Evolutionary conservation across 352 stramenopile species (phyloP), one percentile per base, ranked within the genome.

Genomic region (Phytophthora fragariae): DNA sequence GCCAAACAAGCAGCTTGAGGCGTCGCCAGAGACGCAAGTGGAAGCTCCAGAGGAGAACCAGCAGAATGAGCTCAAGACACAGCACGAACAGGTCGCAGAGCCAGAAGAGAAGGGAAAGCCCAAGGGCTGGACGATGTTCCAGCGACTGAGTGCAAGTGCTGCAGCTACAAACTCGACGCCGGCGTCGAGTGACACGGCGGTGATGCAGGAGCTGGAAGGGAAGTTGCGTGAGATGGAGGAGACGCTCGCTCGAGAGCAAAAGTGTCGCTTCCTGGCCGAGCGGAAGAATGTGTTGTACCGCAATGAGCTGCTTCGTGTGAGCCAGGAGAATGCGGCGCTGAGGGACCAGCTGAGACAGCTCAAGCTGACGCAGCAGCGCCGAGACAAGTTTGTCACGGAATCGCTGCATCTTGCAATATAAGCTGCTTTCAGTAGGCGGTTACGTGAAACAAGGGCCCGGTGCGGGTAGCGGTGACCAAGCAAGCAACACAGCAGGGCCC

Each of bases 201-300:
- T 76, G 33, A 60, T 84, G 27, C 39, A 70, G 24, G 73, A 76
- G 17, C 75, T 84, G 68, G 72, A 84, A 57, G 69, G 33, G 21
- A 83, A 72, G 37, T 12, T 73, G 9, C 46, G 56, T 0, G 65
- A 66, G 39, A 58, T 91, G 19, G 82, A 92, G 46, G 59, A 79
- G 35, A 74, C 68, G 8, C 70, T 92, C 44, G 79, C 84, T 57
- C 76, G 83, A 44, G 86, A 94, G 56, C 83, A 85, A 31, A 93
- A 92, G 58, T 92, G 86, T 60, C 86, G 85, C 35, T 89, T 90
- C 35, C 75, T 94, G 21, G 79, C 83, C 5, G 86, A 94, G 68
- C 79, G 85, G 49, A 92, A 92, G 73, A 92, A 92, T 65, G 88
- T 92, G 35, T 19, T 94, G 29, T 94, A 94, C 35, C 85, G 86